These are phyloP conservation scores for Microthlaspi erraticum DNA, from an alignment of 345 rosid genomes.

Conservation along the genomic window DNA sequence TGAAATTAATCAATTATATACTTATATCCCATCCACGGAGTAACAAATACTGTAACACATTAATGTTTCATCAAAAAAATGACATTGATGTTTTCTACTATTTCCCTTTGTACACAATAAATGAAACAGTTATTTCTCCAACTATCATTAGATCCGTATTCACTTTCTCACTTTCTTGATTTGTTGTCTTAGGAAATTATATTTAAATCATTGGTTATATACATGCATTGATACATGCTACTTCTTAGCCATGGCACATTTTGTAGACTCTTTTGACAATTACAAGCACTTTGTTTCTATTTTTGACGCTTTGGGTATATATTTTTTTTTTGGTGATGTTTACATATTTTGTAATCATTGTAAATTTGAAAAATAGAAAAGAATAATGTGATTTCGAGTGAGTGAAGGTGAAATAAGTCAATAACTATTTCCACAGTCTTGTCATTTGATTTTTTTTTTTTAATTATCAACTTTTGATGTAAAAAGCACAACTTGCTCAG, in stretches of 20 bases:
- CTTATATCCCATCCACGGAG: background rate
- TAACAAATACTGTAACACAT: too few relatives aligned
- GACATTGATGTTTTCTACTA: conserved; percentile 1
- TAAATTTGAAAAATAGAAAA: background rate
- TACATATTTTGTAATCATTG: conserved; percentile 14
- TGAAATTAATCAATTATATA: conserved; percentile 28
- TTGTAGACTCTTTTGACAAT: background rate
- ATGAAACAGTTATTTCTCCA: background rate
- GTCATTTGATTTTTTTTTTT: background rate
- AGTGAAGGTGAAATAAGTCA: background rate
- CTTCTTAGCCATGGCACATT: too few relatives aligned
- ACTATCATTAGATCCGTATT: background rate
- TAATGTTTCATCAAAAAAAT: too few relatives aligned
- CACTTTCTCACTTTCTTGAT: background rate
- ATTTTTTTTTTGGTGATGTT: conserved; percentile 4
- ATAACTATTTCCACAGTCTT: conserved; percentile 13
- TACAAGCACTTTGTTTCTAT: background rate
- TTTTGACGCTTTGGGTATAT: background rate
- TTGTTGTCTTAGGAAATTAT: background rate
- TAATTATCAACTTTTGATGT: background rate
- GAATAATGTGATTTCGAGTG: background rate
- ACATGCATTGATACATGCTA: conserved; percentile 16
- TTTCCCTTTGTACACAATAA: background rate
- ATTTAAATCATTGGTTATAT: background rate
- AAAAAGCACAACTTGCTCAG: background rate